Evolutionary conservation across 148 eudicot species (phyloP).

Genomic region (Gaultheria prostrata): DNA sequence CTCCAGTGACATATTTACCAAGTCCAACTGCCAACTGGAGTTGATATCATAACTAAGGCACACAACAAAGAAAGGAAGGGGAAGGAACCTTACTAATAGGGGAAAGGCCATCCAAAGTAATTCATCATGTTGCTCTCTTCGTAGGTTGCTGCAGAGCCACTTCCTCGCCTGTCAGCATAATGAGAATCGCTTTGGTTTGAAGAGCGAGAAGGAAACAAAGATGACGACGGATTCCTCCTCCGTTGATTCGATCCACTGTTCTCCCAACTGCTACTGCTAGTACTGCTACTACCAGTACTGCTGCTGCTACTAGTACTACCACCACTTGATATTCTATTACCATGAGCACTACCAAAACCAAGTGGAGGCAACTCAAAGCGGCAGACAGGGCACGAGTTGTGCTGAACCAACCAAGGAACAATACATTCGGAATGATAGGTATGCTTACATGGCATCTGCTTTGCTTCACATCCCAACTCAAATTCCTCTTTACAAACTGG

Average conservation of each 20-base stretch:
- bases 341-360: slow-evolving; percentile 36
- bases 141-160: slow-evolving; percentile 35
- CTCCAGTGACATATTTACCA: slow-evolving; percentile 30
- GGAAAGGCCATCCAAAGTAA: slow-evolving; percentile 64
- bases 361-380: slow-evolving; percentile 69
- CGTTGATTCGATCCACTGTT: slow-evolving; percentile 37
- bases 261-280: slow-evolving; percentile 32
- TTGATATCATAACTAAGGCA: slow-evolving; percentile 26
- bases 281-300: neutral
- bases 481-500: slow-evolving; percentile 90
- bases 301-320: slow-evolving; percentile 22
- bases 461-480: slow-evolving; percentile 76
- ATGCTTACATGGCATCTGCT: slow-evolving; percentile 89
- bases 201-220: slow-evolving; percentile 76
- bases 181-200: slow-evolving; percentile 44
- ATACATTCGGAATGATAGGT: slow-evolving; percentile 87
- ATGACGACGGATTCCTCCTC: slow-evolving; percentile 72
- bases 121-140: slow-evolving; percentile 51
- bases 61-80: slow-evolving; percentile 16
- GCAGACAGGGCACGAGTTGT: slow-evolving; percentile 96
- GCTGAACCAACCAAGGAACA: slow-evolving; percentile 90
- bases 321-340: slow-evolving; percentile 28
- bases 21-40: slow-evolving; percentile 22
- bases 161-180: slow-evolving; percentile 33
- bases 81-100: slow-evolving; percentile 35